Evolutionary conservation across 2,329 filamentous ascomycete genomes (phyloP), one percentile per base, ranked within the genome.

Genomic region (Alternaria panax): DNA sequence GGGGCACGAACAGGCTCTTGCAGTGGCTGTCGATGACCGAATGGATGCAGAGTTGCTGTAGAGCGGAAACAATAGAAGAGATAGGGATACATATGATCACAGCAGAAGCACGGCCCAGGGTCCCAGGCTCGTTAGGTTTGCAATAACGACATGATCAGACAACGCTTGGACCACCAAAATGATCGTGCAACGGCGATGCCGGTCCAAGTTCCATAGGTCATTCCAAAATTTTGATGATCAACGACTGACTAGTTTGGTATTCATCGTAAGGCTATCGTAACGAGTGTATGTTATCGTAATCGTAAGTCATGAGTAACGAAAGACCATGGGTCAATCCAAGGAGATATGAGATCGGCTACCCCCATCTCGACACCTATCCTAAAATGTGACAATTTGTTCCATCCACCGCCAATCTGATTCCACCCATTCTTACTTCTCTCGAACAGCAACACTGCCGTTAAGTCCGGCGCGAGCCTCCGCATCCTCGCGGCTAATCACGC

Each of bases 391-490:
- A 59, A 59, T 64, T 46, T 62, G n/a, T 46, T 52, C 48, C 40
- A 32, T 30, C 40, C 27, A 16, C 46, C 53, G 16, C 28, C 46
- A 41, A 32, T 8, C 50, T 16, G 2, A 40, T 43, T 30, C 51
- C 47, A 27, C 36, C 25, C 12, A 1, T 2, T 28, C 6, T 50
- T 59, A 67, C 52, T 70, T 70, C 59, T 70, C 66, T 22, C 57
- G 43, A 16, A 48, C 40, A 5, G 51, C 52, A 30, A 55, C 22
- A 38, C 52, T 52, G 5, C 54, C 60, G 7, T 51, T 59, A 20
- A 69, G 32, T 1, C 74, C 74, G 3, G 72, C 74, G 41, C 75
- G 71, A 16, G 70, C 74, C 68, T 79, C 77, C 2, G 75, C 76
- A 65, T 78, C 75, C 59, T 74, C 73, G 7, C 70, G 59, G 28